Conservation (phyloP, 768 basidiomycete genomes). For the Phanerochaete carnosa region DNA sequence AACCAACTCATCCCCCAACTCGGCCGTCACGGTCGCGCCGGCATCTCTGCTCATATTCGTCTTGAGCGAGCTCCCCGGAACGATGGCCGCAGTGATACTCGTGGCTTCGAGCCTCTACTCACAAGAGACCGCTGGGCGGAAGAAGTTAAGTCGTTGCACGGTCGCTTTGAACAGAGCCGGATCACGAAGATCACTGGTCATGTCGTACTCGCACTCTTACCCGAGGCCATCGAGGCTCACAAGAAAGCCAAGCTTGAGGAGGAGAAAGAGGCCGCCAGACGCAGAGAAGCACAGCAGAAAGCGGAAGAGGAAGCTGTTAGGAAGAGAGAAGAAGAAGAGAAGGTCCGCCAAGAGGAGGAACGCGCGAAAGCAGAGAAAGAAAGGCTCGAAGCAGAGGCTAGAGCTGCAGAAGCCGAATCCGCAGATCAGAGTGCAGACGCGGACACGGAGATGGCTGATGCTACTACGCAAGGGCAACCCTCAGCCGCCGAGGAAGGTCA, state of each 20-base stretch:
- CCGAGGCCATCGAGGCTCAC: conserved; percentile 69
- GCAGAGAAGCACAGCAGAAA: conserved; percentile 45
- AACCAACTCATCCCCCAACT: conserved; percentile 54
- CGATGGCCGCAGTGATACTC: conserved; percentile 41
- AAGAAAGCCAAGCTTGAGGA: conserved; percentile 33
- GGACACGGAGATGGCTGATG: conserved; percentile 56
- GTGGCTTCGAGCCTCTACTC: conserved; percentile 67
- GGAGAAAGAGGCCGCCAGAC: conserved; percentile 35
- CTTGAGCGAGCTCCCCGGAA: conserved; percentile 50
- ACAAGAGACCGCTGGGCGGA: conserved; percentile 89
- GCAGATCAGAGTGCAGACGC: conserved; percentile 19
- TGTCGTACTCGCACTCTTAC: conserved; percentile 69
- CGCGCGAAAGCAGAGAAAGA: conserved; percentile 26
- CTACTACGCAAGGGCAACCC: conserved; percentile 15
- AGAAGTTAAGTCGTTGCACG: conserved; percentile 79
- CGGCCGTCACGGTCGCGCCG: conserved; percentile 44
- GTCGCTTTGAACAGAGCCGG: conserved; percentile 68
- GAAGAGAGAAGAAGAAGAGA: conserved; percentile 33
- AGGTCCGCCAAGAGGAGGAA: conserved; percentile 35
- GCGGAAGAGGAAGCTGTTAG: conserved; percentile 48
- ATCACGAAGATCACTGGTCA: conserved; percentile 68
- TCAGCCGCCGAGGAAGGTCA: background rate
- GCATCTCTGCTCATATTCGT: conserved; percentile 54
- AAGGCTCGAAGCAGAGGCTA: conserved; percentile 16
- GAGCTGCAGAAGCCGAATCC: conserved; percentile 4